These are phyloP conservation scores for Pichia sp. DNA, from an alignment of 1,139 yeast genomes.

Conservation along the genomic window DNA sequence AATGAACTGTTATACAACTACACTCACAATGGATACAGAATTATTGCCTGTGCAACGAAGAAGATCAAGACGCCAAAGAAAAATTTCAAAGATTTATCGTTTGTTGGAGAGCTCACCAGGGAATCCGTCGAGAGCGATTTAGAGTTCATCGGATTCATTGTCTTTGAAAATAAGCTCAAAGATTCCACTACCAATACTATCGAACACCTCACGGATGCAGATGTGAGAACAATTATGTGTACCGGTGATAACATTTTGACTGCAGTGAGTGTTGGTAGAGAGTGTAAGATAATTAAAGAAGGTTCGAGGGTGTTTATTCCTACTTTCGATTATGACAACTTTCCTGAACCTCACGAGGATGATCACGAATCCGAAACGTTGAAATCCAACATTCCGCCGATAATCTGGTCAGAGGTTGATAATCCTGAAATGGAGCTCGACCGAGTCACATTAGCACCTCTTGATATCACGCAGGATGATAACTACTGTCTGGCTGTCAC, in stretches of 20 bases:
- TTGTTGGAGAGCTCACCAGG: constrained; percentile 36
- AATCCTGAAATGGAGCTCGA: constrained; percentile 51
- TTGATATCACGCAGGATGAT: constrained; percentile 26
- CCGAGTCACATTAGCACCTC: constrained; percentile 52
- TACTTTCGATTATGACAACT: constrained; percentile 34
- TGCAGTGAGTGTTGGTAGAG: constrained; percentile 88
- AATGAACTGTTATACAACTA: constrained; percentile 70
- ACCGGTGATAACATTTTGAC: constrained; percentile 96
- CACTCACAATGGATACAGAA: constrained; percentile 91
- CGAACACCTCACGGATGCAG: constrained; percentile 51
- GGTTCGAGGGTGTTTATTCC: constrained; percentile 60
- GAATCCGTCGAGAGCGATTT: constrained; percentile 61
- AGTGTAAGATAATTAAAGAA: constrained; percentile 57
- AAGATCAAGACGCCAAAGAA: constrained; percentile 24
- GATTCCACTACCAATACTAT: constrained; percentile 58
- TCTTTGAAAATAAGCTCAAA: constrained; percentile 88
- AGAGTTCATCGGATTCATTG: constrained; percentile 76
- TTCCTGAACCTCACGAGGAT: constrained; percentile 3
- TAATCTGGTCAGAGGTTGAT: constrained; percentile 62
- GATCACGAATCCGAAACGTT: constrained; percentile 9
- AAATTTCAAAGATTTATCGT: constrained; percentile 28
- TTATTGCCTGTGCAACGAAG: constrained; percentile 88
- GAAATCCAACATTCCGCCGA: constrained; percentile 15
- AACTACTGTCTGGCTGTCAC: constrained; percentile 75
- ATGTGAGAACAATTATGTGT: constrained; percentile 86